Evolutionary conservation across 257 asterid genomes (phyloP).

Genomic region (Verbascum thapsus): DNA sequence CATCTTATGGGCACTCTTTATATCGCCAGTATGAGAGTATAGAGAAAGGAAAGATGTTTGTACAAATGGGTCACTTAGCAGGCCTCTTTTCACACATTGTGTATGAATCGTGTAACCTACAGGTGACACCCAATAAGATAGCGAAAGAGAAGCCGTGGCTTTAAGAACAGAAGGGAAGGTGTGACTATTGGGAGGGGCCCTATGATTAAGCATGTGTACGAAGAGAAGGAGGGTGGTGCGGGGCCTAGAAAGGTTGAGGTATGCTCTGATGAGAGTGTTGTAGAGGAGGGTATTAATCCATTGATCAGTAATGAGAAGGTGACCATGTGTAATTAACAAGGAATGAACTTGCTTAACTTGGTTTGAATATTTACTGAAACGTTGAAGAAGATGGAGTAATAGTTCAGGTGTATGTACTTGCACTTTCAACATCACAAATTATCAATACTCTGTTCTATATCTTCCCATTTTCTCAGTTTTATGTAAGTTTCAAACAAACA

Average conservation of each 20-base stretch:
- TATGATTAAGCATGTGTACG: slow-evolving; percentile 65
- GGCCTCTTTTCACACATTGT: slow-evolving; percentile 68
- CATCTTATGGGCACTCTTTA: slow-evolving; percentile 53
- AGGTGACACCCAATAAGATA: slow-evolving; percentile 27
- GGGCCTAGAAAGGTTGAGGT: slow-evolving; percentile 54
- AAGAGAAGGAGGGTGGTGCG: slow-evolving; percentile 51
- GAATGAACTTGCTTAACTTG: slow-evolving; percentile 67
- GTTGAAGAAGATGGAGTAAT: slow-evolving; percentile 63
- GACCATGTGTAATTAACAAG: slow-evolving; percentile 54
- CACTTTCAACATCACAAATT: slow-evolving; percentile 29
- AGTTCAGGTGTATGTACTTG: slow-evolving; percentile 35
- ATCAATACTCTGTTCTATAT: neutral
- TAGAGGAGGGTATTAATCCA: slow-evolving; percentile 84
- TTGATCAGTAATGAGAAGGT: slow-evolving; percentile 48
- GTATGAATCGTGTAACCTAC: slow-evolving; percentile 52
- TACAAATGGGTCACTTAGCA: slow-evolving; percentile 64
- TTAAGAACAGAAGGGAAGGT: slow-evolving; percentile 77
- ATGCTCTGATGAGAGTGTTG: slow-evolving; percentile 71
- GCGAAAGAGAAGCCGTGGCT: slow-evolving; percentile 48
- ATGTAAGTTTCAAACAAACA: slow-evolving; percentile 1
- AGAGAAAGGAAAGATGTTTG: slow-evolving; percentile 61
- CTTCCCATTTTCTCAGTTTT: slow-evolving; percentile 6
- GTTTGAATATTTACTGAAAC: slow-evolving; percentile 31
- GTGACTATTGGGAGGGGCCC: slow-evolving; percentile 73
- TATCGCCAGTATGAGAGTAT: slow-evolving; percentile 50